Conservation (phyloP, 2,329 filamentous ascomycete species). For the Paraconiothyrium brasiliense region DNA sequence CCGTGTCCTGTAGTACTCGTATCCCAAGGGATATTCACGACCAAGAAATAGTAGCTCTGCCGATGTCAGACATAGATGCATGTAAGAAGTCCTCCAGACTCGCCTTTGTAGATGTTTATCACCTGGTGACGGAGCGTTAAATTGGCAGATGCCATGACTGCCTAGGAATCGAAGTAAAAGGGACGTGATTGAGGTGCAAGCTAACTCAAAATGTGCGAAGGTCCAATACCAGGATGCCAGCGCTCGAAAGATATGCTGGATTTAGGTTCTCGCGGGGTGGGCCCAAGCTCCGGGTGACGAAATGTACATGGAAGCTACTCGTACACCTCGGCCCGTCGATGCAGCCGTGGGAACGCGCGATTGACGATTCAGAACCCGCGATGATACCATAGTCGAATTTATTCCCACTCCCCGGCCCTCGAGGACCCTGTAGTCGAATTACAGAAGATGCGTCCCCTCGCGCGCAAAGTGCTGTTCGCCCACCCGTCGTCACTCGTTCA, state of each 20-base stretch:
- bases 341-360: neutral
- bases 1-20: slow-evolving; percentile 79
- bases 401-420: neutral
- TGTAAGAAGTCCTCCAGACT: neutral
- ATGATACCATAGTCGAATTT: neutral
- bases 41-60: slow-evolving; percentile 85
- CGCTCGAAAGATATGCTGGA: neutral
- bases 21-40: slow-evolving; percentile 86
- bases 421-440: neutral
- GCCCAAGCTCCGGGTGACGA: slow-evolving; percentile 13
- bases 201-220: slow-evolving; percentile 7
- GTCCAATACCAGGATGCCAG: neutral
- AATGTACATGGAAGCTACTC: neutral
- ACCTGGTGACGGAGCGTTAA: slow-evolving; percentile 77
- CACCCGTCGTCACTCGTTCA: slow-evolving; percentile 17
- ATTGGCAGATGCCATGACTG: slow-evolving; percentile 53
- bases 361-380: neutral
- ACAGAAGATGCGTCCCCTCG: slow-evolving; percentile 29
- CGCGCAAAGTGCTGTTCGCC: slow-evolving; percentile 25
- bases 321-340: slow-evolving; percentile 12
- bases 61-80: slow-evolving; percentile 16
- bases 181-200: neutral
- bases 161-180: too few relatives aligned
- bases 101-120: slow-evolving; percentile 89
- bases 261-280: neutral